These are phyloP conservation scores for Phytophthora brassicae DNA, from an alignment of 352 stramenopile genomes.

Conservation along the genomic window DNA sequence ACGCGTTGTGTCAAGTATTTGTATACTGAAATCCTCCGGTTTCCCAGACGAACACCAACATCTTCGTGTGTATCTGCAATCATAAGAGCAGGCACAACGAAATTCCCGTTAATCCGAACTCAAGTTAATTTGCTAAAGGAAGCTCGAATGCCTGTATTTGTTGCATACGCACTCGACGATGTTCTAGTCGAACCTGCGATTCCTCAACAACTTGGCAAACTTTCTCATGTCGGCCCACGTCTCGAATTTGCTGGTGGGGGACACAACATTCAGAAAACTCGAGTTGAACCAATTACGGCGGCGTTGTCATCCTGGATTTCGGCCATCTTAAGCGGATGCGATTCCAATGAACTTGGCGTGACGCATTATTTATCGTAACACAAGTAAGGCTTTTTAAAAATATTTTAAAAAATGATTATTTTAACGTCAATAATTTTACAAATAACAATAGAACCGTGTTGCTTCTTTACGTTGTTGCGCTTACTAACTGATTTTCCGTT, in stretches of 20 bases:
- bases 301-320: constrained; percentile 34
- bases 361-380: constrained; percentile 22
- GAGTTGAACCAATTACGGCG: constrained; percentile 31
- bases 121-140: constrained; percentile 30
- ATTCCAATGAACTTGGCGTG: constrained; percentile 16
- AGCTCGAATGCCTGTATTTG: constrained; percentile 34
- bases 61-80: constrained; percentile 45
- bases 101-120: constrained; percentile 41
- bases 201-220: constrained; percentile 37
- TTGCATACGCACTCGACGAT: constrained; percentile 52
- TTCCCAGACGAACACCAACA: constrained; percentile 26
- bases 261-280: constrained; percentile 70
- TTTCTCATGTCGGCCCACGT: constrained; percentile 35
- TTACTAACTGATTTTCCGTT: constrained; percentile 22
- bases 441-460: no score
- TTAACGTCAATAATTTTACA: no score
- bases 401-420: background rate
- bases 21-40: constrained; percentile 44
- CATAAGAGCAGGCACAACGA: constrained; percentile 43
- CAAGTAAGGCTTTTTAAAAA: no score
- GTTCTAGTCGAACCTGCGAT: constrained; percentile 45
- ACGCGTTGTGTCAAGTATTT: constrained; percentile 33
- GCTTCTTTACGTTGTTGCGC: background rate
- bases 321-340: constrained; percentile 14
- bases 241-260: constrained; percentile 48